Evolutionary conservation across 805 yeast species (phyloP).

Genomic region (Zygosaccharomyces bailii): DNA sequence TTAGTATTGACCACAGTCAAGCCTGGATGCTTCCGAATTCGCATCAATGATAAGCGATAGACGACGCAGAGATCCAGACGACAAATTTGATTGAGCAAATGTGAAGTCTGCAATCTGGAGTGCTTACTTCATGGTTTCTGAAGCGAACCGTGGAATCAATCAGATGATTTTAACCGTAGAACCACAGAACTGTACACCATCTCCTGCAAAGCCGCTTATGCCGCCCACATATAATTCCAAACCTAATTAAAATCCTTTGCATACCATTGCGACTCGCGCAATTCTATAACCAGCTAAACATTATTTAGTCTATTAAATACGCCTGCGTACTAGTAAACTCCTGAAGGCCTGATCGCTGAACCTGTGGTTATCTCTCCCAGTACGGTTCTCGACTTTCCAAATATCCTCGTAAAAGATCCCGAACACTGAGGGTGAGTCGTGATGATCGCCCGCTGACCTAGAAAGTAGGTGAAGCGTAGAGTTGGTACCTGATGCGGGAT

Average conservation of each 20-base stretch:
- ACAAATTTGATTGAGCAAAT: no score
- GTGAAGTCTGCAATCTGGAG: no score
- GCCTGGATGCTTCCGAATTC: no score
- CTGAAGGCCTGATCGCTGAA: slow-evolving; percentile 9
- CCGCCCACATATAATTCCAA: neutral
- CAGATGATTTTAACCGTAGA: no score
- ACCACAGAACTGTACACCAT: no score
- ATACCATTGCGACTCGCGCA: neutral
- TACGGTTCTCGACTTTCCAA: slow-evolving; percentile 16
- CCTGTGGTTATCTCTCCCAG: slow-evolving; percentile 7
- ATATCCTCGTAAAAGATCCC: slow-evolving; percentile 35
- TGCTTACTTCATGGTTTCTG: no score
- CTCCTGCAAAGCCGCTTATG: neutral
- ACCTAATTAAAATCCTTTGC: neutral
- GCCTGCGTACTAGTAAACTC: slow-evolving; percentile 6
- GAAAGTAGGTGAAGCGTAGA: slow-evolving; percentile 27
- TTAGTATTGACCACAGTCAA: no score
- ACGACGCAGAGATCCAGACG: no score
- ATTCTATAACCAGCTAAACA: neutral
- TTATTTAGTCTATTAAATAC: slow-evolving; percentile 1
- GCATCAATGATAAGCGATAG: no score
- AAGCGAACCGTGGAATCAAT: no score
- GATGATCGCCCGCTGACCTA: slow-evolving; percentile 21
- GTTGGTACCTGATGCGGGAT: slow-evolving; percentile 34
- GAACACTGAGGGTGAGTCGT: slow-evolving; percentile 34